Evolutionary conservation across 139 green algal species (phyloP), one percentile per base, ranked within the genome.

Genomic region (Chlamydomonas sphaeroides): DNA sequence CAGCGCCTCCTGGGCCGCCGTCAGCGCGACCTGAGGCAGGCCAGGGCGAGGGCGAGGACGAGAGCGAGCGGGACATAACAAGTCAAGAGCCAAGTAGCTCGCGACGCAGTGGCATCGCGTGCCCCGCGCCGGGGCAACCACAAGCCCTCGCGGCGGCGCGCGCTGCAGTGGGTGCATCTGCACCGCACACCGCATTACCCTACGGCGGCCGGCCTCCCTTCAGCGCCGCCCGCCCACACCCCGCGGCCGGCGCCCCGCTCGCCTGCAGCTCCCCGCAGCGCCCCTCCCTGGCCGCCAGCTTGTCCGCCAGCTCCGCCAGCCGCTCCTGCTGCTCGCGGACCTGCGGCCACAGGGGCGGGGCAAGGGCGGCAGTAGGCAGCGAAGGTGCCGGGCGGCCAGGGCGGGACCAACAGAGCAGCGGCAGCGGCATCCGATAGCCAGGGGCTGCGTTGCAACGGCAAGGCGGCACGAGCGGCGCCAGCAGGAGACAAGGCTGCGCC

Each of bases 291-390:
- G 49, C 48, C 32, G 62, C 28, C 79, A 85, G 41, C 57, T 72
- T 30, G 35, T 68, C 79, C 18, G 28, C 7, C 68, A 79, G 38
- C 23, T 79, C 41, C 18, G 49, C 66, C 56, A 79, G 51, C 68
- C 70, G 62, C 39, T 79, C 68, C 79, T 85, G 79, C 67, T 79
- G 68, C 57, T 85, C 68, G 56, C 78, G 78, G 8, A 85, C 68
- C 68, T 79, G 79, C 28, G 23, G n/a, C n/a, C n/a, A 76, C 23
- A 39, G 30, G 68, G 45, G 30, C 14, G 68, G 45, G 45, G 32
- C 2, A 63, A 2, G 45, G 68, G 41, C 7, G 33, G 41, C 5
- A 39, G 42, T 30, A 30, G 26, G 61, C 39, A 28, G 61, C 5
- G 61, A n/a, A n/a, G 61, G n/a, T n/a, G n/a, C n/a, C n/a, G n/a